Percentiles rank a stretch among this genome's conserved stretches.
phyloP scores from a whole-genome alignment of 2,329 filamentous ascomycete genomes.

The Cladosporium sp. region DNA sequence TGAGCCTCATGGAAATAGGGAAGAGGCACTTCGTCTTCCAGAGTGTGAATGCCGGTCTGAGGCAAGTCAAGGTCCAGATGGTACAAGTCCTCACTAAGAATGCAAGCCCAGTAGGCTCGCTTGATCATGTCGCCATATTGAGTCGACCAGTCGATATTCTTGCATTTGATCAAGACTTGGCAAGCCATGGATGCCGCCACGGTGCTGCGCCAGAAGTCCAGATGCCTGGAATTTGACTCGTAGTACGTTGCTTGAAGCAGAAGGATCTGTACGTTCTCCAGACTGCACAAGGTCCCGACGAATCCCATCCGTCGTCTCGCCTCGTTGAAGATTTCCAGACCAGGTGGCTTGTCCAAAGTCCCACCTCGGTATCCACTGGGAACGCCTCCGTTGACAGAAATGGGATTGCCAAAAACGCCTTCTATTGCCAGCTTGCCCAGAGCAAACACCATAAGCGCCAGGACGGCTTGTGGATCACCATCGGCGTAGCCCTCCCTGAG shows the following conservation, averaged over 20 bases:
- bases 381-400: constrained; percentile 41
- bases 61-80: constrained; percentile 57
- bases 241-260: constrained; percentile 45
- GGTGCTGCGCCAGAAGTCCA: constrained; percentile 59
- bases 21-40: constrained; percentile 52
- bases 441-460: constrained; percentile 55
- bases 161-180: constrained; percentile 51
- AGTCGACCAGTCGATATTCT: constrained; percentile 43
- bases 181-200: constrained; percentile 54
- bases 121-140: constrained; percentile 49
- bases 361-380: constrained; percentile 52
- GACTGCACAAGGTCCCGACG: constrained; percentile 48
- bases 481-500: constrained; percentile 48
- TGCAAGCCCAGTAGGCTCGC: constrained; percentile 54
- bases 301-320: constrained; percentile 57
- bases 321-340: constrained; percentile 58
- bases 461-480: constrained; percentile 45
- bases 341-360: constrained; percentile 48
- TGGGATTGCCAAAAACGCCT: constrained; percentile 44
- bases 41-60: constrained; percentile 49
- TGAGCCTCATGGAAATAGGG: constrained; percentile 48
- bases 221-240: constrained; percentile 21
- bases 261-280: constrained; percentile 57
- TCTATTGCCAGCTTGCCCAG: constrained; percentile 56
- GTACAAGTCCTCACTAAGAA: constrained; percentile 45